phyloP scores from a whole-genome alignment of 495 filamentous ascomycete species.

The Penicillium cataractarum region DNA sequence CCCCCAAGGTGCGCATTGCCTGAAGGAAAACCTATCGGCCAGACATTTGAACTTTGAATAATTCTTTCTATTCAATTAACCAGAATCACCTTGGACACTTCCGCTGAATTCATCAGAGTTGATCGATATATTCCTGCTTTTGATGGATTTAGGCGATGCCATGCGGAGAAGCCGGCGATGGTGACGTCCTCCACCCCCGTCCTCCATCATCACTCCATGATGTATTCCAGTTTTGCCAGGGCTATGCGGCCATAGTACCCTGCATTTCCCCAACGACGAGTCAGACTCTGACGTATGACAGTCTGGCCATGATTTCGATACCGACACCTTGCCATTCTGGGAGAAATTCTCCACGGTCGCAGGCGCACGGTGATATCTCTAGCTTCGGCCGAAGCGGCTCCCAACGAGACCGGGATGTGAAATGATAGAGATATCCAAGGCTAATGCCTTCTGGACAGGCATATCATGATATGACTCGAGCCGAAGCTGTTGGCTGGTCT shows the following conservation, averaged over 20 bases:
- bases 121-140: too few relatives aligned
- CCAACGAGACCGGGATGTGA: background rate
- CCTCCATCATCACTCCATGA: background rate
- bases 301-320: background rate
- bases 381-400: background rate
- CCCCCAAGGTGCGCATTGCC: constrained; percentile 17
- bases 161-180: constrained; percentile 8
- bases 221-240: background rate
- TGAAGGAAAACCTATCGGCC: background rate
- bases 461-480: too few relatives aligned
- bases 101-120: too few relatives aligned
- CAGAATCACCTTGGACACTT: too few relatives aligned
- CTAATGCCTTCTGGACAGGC: background rate
- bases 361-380: background rate
- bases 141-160: too few relatives aligned
- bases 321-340: background rate
- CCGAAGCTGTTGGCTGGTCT: too few relatives aligned
- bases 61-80: too few relatives aligned
- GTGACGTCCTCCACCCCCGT: constrained; percentile 28
- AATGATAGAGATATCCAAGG: background rate
- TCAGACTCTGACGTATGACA: constrained; percentile 3
- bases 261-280: background rate
- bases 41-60: background rate
- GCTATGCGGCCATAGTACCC: background rate
- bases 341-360: background rate